phyloP scores from a whole-genome alignment of 805 yeast genomes.

The Saturnispora ahearnii region DNA sequence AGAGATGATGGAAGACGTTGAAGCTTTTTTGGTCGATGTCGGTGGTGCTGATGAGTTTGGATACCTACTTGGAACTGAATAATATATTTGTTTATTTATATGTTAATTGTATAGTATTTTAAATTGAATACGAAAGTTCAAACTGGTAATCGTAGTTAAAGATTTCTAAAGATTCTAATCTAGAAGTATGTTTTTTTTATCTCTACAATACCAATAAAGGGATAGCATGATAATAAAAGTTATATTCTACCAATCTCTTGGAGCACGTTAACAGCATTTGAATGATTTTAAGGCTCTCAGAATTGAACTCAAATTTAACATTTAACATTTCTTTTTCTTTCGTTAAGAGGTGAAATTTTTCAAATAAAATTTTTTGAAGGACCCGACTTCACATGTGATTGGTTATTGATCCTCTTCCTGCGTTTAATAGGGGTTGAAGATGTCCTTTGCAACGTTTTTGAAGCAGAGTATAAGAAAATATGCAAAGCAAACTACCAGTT shows the following conservation, averaged over 20 bases:
- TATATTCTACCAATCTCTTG: too few relatives aligned
- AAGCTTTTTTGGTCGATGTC: conserved; percentile 51
- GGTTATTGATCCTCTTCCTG: background rate
- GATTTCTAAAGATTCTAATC: too few relatives aligned
- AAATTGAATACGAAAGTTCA: background rate
- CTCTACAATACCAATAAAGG: too few relatives aligned
- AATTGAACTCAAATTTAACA: background rate
- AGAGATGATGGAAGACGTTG: conserved; percentile 64
- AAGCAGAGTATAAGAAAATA: background rate
- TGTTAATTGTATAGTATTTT: background rate
- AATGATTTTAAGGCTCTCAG: too few relatives aligned
- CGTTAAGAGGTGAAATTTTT: background rate
- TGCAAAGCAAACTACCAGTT: background rate
- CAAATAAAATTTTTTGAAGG: background rate
- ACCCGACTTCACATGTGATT: background rate
- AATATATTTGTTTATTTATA: background rate
- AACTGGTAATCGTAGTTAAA: too few relatives aligned
- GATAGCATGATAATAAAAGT: too few relatives aligned
- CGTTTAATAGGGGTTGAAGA: background rate
- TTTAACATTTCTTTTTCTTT: background rate
- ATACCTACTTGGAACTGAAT: conserved; percentile 27
- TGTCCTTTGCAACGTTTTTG: background rate
- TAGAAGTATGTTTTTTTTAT: too few relatives aligned
- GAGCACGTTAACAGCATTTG: background rate
- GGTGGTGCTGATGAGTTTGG: conserved; percentile 35